Evolutionary conservation across 2,329 filamentous ascomycete genomes (phyloP), one percentile per base, ranked within the genome.

Genomic region (Trichoderma polysporum): DNA sequence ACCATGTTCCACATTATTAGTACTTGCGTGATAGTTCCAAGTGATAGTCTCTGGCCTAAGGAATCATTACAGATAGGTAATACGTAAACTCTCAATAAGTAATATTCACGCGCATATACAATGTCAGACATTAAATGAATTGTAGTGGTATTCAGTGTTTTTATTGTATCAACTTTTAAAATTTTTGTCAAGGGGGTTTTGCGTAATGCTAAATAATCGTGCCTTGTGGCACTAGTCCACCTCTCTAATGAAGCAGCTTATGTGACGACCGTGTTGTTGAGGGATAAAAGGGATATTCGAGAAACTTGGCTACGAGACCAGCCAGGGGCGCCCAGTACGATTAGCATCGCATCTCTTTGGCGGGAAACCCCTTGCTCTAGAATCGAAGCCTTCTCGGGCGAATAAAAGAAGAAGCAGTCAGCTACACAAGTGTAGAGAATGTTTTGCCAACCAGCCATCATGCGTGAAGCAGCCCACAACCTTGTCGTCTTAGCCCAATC

Each of bases 141-240:
- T 37, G 31, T 35, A 59, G n/a, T 13, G 29, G 45, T 37, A 19
- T 50, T 39, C 17, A 33, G n/a, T 41, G 39, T n/a, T 45, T 53
- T 33, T 52, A 35, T 49, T 15, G 13, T 33, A 41, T 12, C n/a
- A 13, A 7, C 2, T 62, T 62, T 52, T 39, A 10, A 31, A 52
- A n/a, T 45, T 62, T 61, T 61, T 33, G 22, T 33, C 37, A 58
- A 59, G n/a, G 58, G 58, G 33, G 9, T 29, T 61, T 52, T 54
- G 35, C 9, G 25, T 63, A 41, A 60, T 19, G 37, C 25, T 41
- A 39, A 53, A 52, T n/a, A 25, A 31, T 54, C 19, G 59, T 39
- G 59, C 59, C 61, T 47, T 47, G 50, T 47, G 50, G 61, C 60
- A 63, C 35, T 19, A 33, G 29, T 33, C 59, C 47, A 54, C 49